Evolutionary conservation across 2,329 filamentous ascomycete genomes (phyloP), one percentile per base, ranked within the genome.

Genomic region (Dendrostoma leiphaemia): DNA sequence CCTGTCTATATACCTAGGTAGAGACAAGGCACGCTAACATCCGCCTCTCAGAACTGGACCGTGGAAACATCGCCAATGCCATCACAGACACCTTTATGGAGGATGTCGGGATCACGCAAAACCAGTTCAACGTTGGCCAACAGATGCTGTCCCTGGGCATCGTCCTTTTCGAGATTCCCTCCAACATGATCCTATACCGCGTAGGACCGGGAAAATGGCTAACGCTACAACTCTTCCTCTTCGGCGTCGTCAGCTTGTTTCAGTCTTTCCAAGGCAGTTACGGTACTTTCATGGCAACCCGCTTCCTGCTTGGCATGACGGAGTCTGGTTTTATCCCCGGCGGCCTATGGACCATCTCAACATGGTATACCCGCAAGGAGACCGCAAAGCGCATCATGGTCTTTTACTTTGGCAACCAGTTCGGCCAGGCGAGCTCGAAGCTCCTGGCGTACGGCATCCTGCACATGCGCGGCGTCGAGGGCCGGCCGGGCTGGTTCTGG

Each of bases 81-180:
- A 63, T 80, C 41, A 80, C 77, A 6, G 71, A 70, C 24, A 71
- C 66, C 13, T 77, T 82, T 60, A 73, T 79, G 41, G 62, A 71
- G 19, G 79, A 82, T 59, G 70, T 82, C 19, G 65, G 70, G 15
- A 73, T 82, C 57, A 72, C 71, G 3, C 77, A 78, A 5, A 74
- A 80, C 54, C 73, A 81, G 57, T 74, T 80, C 64, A 81, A 81
- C 45, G 65, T 80, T 12, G 77, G 78, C 0, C 72, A 76, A 13
- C 76, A 77, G 48, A 67, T 82, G 54, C 67, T 81, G 1, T 79
- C 76, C 0, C 68, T 77, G 1, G 75, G 75, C 3, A 78, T 79
- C 34, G 74, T 79, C 3, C 61, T 78, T 4, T 64, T 69, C 12
- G 71, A 78, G 60, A 76, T 78, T 19, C 76, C 76, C 0, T 76